A percentile compares a stretch with the other conserved stretches of the same genome.
These are phyloP conservation scores for Lepidium sativum DNA, from an alignment of 345 rosid genomes.

Conservation along the genomic window DNA sequence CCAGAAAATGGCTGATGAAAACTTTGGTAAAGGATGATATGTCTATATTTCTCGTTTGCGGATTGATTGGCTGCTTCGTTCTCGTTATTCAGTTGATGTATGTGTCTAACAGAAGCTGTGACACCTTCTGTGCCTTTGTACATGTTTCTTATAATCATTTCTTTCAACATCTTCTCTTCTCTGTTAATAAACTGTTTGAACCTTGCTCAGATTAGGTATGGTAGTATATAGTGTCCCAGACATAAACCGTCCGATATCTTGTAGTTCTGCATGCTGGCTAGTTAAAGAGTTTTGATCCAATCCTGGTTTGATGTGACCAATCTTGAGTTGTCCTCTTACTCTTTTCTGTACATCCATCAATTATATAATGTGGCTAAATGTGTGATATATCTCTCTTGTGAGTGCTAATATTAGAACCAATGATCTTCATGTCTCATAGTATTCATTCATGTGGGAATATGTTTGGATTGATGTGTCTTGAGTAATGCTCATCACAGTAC, in stretches of 20 bases:
- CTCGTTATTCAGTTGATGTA: constrained; percentile 2
- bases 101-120: neutral
- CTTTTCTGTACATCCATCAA: neutral
- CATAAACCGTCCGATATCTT: neutral
- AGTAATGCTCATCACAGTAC: neutral
- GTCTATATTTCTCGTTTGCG: constrained; percentile 4
- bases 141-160: constrained; percentile 3
- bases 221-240: neutral
- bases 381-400: neutral
- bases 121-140: constrained; percentile 1
- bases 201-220: neutral
- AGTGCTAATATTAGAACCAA: neutral
- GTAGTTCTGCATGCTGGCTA: constrained; percentile 9
- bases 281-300: neutral
- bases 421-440: neutral
- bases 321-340: constrained; percentile 1
- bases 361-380: neutral
- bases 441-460: neutral
- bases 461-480: neutral
- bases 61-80: neutral
- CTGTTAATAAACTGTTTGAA: neutral
- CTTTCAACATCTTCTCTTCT: neutral
- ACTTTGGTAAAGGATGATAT: constrained; percentile 8
- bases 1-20: constrained; percentile 7
- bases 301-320: neutral